Conservation (phyloP, 208 protist species). For the Leishmania guyanensis region DNA sequence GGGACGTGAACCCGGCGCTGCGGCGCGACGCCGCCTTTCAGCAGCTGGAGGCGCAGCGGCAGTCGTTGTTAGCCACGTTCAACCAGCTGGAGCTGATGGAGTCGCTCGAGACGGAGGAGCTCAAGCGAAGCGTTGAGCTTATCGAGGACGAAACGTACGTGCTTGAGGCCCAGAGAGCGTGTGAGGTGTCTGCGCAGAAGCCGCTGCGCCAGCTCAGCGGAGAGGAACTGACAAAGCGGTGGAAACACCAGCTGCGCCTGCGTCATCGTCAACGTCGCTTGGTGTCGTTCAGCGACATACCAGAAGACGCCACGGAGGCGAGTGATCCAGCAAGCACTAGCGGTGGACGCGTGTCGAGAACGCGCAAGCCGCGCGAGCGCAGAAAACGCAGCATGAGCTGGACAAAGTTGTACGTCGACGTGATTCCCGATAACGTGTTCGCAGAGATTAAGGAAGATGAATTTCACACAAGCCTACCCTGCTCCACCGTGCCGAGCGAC, state of each 20-base stretch:
- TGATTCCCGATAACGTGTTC: slow-evolving; percentile 52
- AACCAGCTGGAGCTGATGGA: slow-evolving; percentile 40
- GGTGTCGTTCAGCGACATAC: slow-evolving; percentile 48
- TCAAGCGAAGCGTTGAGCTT: slow-evolving; percentile 58
- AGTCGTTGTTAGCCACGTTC: slow-evolving; percentile 23
- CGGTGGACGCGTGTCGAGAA: slow-evolving; percentile 7
- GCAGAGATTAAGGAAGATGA: slow-evolving; percentile 58
- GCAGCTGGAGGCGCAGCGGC: slow-evolving; percentile 44
- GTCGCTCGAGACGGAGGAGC: slow-evolving; percentile 52
- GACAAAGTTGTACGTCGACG: slow-evolving; percentile 35
- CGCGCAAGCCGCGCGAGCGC: slow-evolving; percentile 28
- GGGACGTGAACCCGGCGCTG: slow-evolving; percentile 57
- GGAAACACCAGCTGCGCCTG: slow-evolving; percentile 39
- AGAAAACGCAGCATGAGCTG: slow-evolving; percentile 40
- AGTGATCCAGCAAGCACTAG: neutral
- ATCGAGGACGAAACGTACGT: slow-evolving; percentile 50
- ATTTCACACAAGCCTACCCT: slow-evolving; percentile 37
- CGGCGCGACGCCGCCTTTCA: slow-evolving; percentile 38
- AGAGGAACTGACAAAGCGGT: slow-evolving; percentile 45
- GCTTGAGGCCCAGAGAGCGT: slow-evolving; percentile 19
- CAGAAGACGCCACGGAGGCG: slow-evolving; percentile 6
- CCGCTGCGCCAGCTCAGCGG: slow-evolving; percentile 24
- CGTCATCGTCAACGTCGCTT: slow-evolving; percentile 39
- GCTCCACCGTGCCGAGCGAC: slow-evolving; percentile 26
- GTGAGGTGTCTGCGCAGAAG: slow-evolving; percentile 13